A percentile compares a stretch with the other conserved stretches of the same genome.
Conservation (phyloP, 1,284 basidiomycete species). For the Hortiboletus rubellus region DNA sequence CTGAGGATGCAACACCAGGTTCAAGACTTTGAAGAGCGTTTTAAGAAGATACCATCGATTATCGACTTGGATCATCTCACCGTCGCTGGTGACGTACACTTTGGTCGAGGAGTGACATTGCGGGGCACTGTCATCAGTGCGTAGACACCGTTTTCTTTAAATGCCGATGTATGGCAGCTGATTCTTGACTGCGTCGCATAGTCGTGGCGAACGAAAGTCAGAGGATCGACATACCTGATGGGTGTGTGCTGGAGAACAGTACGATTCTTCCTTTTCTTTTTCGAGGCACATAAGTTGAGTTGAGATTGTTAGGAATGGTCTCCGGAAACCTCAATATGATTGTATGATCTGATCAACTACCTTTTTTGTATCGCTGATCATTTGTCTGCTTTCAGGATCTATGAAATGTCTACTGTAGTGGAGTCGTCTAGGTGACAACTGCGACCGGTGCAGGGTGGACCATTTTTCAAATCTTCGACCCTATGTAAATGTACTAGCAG, state of each 20-base stretch:
- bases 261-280: conserved; percentile 23
- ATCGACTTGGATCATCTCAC: conserved; percentile 94
- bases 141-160: background rate
- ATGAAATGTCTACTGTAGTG: conserved; percentile 69
- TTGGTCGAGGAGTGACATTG: conserved; percentile 87
- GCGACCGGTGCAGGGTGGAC: background rate
- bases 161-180: background rate
- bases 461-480: background rate
- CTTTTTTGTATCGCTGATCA: conserved; percentile 1
- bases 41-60: conserved; percentile 94
- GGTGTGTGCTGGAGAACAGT: conserved; percentile 91
- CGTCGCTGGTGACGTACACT: conserved; percentile 92
- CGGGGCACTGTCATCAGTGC: conserved; percentile 75
- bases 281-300: background rate
- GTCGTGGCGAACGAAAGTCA: conserved; percentile 90
- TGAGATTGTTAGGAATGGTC: conserved; percentile 43
- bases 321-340: conserved; percentile 68
- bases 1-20: conserved; percentile 48
- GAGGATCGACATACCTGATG: conserved; percentile 93
- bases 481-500: background rate
- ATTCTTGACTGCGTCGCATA: background rate
- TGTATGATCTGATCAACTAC: conserved; percentile 36
- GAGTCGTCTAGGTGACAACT: conserved; percentile 68
- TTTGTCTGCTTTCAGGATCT: conserved; percentile 96
- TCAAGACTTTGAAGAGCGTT: conserved; percentile 92